Evolutionary conservation across 306 rosid species (phyloP).

Genomic region (Cyclanthera cordifolia): DNA sequence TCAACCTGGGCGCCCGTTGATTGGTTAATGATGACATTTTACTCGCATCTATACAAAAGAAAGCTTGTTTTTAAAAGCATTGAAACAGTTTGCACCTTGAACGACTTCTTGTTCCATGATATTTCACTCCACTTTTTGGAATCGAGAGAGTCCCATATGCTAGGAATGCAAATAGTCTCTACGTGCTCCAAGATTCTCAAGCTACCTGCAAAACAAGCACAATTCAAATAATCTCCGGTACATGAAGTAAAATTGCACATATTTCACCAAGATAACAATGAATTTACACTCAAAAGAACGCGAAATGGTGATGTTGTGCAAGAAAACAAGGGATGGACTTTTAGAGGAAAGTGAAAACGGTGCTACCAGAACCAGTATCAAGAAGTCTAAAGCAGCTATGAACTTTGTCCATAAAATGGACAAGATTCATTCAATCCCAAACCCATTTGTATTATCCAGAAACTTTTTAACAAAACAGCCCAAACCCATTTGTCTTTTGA

Average conservation of each 20-base stretch:
- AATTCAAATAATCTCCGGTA: conserved; percentile 11
- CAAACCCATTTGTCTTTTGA: background rate
- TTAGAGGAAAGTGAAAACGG: background rate
- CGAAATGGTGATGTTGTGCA: background rate
- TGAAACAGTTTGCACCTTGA: conserved; percentile 33
- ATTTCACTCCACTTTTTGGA: conserved; percentile 51
- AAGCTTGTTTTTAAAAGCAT: background rate
- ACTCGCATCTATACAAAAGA: background rate
- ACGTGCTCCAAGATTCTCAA: conserved; percentile 72
- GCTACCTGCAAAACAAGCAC: conserved; percentile 40
- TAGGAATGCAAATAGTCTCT: conserved; percentile 47
- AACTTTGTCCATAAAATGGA: background rate
- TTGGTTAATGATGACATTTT: background rate
- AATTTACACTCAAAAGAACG: background rate
- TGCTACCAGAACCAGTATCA: background rate
- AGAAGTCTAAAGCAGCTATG: background rate
- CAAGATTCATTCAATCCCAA: background rate
- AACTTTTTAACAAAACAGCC: background rate
- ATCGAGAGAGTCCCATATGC: conserved; percentile 47
- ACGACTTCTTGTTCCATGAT: conserved; percentile 53
- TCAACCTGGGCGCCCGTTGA: too few relatives aligned
- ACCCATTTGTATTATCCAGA: background rate
- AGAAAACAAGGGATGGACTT: background rate
- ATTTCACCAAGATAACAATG: background rate
- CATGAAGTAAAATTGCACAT: background rate